Conservation (phyloP, 495 filamentous ascomycete genomes). For the Daldinia caldariorum region DNA sequence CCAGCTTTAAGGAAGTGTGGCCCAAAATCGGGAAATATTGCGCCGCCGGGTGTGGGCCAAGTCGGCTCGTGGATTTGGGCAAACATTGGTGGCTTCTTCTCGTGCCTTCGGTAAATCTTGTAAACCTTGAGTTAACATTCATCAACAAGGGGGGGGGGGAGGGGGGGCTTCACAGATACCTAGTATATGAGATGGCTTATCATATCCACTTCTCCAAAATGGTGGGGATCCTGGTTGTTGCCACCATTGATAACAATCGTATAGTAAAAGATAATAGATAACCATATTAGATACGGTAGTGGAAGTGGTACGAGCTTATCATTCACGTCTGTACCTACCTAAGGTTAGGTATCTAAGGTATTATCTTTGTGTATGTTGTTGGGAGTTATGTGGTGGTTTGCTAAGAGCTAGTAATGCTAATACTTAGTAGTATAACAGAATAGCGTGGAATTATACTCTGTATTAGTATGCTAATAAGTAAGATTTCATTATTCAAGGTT, state of each 20-base stretch:
- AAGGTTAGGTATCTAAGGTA: background rate
- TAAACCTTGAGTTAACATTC: constrained; percentile 16
- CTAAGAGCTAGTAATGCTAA: too few relatives aligned
- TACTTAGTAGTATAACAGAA: too few relatives aligned
- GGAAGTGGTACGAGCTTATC: constrained; percentile 1
- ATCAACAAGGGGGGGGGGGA: constrained; percentile 2
- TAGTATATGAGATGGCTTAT: constrained; percentile 28
- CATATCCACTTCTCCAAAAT: constrained; percentile 15
- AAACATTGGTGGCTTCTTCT: constrained; percentile 26
- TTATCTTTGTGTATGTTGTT: too few relatives aligned
- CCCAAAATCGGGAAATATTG: constrained; percentile 17
- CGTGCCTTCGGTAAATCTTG: constrained; percentile 21
- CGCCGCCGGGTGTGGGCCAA: constrained; percentile 10
- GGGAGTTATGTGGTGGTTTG: too few relatives aligned
- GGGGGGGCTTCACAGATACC: too few relatives aligned
- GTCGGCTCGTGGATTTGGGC: constrained; percentile 18
- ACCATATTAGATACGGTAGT: constrained; percentile 8
- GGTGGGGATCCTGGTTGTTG: constrained; percentile 7
- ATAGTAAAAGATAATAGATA: background rate
- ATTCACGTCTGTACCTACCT: background rate
- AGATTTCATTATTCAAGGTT: too few relatives aligned
- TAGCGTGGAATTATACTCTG: too few relatives aligned
- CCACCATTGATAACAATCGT: background rate
- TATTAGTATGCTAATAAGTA: too few relatives aligned
- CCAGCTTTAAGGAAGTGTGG: constrained; percentile 16